phyloP scores from a whole-genome alignment of 306 rosid species.

The Sesbania bispinosa region DNA sequence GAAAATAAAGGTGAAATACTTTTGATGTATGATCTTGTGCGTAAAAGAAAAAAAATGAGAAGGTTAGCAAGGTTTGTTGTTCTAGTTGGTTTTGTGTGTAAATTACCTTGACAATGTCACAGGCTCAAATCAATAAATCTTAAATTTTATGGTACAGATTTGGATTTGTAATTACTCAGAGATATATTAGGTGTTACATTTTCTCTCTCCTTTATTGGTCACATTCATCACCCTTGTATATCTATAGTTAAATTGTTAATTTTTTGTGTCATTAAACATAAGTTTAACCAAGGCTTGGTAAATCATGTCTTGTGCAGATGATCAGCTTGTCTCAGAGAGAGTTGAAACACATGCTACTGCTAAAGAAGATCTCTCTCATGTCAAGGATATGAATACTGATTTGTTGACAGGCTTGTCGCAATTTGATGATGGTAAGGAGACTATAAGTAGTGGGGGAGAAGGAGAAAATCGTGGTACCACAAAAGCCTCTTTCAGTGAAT shows the following conservation, averaged over 20 bases:
- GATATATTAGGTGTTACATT: too few species aligned
- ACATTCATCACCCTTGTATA: background rate
- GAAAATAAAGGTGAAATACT: too few species aligned
- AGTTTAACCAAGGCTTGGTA: background rate
- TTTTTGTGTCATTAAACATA: background rate
- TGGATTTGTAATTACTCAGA: too few species aligned
- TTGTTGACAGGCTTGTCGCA: conserved; percentile 15
- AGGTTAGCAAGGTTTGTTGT: too few species aligned
- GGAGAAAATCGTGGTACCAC: conserved; percentile 26
- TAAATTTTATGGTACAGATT: too few species aligned
- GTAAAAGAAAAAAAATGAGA: too few species aligned
- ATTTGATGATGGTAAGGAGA: conserved; percentile 17
- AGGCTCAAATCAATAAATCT: too few species aligned
- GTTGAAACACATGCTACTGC: conserved; percentile 23
- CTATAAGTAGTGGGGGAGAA: conserved; percentile 4
- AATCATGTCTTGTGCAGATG: conserved; percentile 36
- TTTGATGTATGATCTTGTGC: too few species aligned
- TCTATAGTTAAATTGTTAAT: background rate
- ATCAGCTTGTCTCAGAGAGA: conserved; percentile 24
- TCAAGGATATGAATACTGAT: conserved; percentile 24
- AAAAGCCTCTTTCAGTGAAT: conserved; percentile 16
- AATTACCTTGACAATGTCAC: too few species aligned
- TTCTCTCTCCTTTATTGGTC: background rate
- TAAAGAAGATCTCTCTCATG: conserved; percentile 13
- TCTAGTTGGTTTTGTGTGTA: too few species aligned